Percentiles rank a stretch among this genome's conserved stretches.
These are phyloP conservation scores for Breynia disticha DNA, from an alignment of 441 rosid genomes.

Conservation along the genomic window DNA sequence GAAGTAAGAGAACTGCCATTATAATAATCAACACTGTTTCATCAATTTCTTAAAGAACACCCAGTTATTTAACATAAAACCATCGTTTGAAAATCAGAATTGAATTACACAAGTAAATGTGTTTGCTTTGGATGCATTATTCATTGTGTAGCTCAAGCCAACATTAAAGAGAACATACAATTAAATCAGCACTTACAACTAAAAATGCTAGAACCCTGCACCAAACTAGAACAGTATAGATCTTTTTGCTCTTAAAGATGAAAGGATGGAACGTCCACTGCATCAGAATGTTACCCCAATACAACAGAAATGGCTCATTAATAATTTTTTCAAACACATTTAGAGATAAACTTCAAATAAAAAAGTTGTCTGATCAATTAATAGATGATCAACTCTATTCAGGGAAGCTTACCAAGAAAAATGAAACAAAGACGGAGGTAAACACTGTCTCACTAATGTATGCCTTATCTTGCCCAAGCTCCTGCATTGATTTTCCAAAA, in stretches of 20 bases:
- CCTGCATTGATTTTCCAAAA: constrained; percentile 32
- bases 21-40: too few relatives aligned
- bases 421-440: constrained; percentile 55
- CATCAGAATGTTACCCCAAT: constrained; percentile 15
- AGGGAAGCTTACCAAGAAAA: constrained; percentile 55
- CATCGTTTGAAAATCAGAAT: too few relatives aligned
- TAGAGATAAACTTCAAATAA: not conserved
- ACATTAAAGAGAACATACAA: not conserved
- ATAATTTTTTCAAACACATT: not conserved
- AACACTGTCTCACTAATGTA: constrained; percentile 88
- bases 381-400: not conserved
- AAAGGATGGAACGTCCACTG: constrained; percentile 99
- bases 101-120: too few relatives aligned
- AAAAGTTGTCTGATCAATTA: not conserved
- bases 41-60: too few relatives aligned
- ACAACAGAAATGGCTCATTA: not conserved
- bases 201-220: constrained; percentile 94
- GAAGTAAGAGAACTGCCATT: constrained; percentile 13
- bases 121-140: too few relatives aligned
- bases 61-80: too few relatives aligned
- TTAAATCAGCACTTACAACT: constrained; percentile 57
- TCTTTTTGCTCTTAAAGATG: constrained; percentile 81
- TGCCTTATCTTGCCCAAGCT: constrained; percentile 92
- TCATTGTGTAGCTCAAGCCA: not conserved
- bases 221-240: constrained; percentile 96